A percentile compares a stretch with the other conserved stretches of the same genome.
Conservation (phyloP, 2,329 filamentous ascomycete genomes). For the Monosporascus sp. region DNA sequence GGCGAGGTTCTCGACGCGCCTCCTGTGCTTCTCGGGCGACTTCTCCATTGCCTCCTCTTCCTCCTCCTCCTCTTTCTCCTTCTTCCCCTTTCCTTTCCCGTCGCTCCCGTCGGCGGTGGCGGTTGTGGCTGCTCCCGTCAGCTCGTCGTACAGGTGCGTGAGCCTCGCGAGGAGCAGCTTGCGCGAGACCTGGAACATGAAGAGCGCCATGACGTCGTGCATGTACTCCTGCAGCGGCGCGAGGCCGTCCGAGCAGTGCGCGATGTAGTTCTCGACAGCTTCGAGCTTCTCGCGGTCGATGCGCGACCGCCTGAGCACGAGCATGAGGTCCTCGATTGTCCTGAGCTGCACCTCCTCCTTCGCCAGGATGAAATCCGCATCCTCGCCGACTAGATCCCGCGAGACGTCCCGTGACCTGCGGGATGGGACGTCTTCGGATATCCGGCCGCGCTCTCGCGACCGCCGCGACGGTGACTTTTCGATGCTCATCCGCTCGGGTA, state of each 20-base stretch:
- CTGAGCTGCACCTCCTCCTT: constrained; percentile 42
- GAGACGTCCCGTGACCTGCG: constrained; percentile 23
- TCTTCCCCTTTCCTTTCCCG: constrained; percentile 18
- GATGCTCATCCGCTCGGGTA: constrained; percentile 25
- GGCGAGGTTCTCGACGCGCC: constrained; percentile 60
- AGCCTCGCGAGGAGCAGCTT: constrained; percentile 69
- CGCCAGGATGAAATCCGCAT: constrained; percentile 26
- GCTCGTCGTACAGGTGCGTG: constrained; percentile 55
- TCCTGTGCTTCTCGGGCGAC: constrained; percentile 26
- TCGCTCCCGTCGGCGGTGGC: constrained; percentile 17
- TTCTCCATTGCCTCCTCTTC: constrained; percentile 29
- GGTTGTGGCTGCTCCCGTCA: constrained; percentile 36
- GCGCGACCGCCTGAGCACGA: constrained; percentile 59
- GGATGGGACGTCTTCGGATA: constrained; percentile 22
- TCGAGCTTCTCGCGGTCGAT: constrained; percentile 93
- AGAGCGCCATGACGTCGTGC: constrained; percentile 77
- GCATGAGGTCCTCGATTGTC: constrained; percentile 65
- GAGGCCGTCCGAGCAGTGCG: constrained; percentile 70
- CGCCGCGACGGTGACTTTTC: constrained; percentile 22
- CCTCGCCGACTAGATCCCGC: constrained; percentile 18
- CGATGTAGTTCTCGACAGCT: constrained; percentile 75
- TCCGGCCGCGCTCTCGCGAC: constrained; percentile 26
- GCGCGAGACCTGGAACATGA: constrained; percentile 86
- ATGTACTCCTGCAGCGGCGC: constrained; percentile 70
- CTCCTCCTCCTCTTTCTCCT: constrained; percentile 8